Conservation (phyloP, 1,284 basidiomycete species). For the Ustilago vetiveriae region DNA sequence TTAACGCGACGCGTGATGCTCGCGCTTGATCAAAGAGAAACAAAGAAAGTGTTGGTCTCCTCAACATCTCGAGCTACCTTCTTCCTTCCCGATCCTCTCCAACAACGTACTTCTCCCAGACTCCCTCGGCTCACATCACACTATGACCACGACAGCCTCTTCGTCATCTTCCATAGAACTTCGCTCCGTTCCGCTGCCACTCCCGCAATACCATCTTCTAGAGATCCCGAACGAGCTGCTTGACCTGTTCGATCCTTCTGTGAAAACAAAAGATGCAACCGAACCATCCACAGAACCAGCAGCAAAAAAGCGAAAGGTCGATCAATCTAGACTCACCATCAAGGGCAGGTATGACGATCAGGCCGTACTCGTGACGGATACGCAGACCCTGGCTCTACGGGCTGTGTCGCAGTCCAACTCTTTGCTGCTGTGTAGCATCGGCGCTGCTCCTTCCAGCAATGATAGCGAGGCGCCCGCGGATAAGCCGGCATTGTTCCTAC, state of each 20-base stretch:
- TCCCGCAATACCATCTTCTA: conserved; percentile 43
- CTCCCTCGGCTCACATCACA: not conserved
- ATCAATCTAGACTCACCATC: conserved; percentile 45
- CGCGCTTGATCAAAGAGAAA: not conserved
- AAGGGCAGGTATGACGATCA: conserved; percentile 61
- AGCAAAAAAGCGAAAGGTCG: conserved; percentile 28
- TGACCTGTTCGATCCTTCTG: conserved; percentile 26
- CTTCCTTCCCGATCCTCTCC: not conserved
- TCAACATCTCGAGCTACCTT: not conserved
- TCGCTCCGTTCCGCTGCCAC: conserved; percentile 23
- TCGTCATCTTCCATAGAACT: conserved; percentile 30
- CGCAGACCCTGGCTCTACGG: conserved; percentile 57
- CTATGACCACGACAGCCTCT: conserved; percentile 5
- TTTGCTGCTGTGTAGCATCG: conserved; percentile 54
- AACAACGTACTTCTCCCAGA: too few species aligned
- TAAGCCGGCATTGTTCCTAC: conserved; percentile 35
- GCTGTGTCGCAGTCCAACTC: conserved; percentile 62
- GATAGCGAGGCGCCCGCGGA: conserved; percentile 4
- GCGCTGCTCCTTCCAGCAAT: conserved; percentile 3
- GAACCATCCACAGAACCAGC: conserved; percentile 10
- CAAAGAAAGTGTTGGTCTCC: conserved; percentile 31
- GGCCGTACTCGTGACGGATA: conserved; percentile 58
- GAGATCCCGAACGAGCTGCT: conserved; percentile 54
- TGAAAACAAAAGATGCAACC: conserved; percentile 9
- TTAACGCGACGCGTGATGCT: conserved; percentile 37